These are phyloP conservation scores for Candida namnaoensis DNA, from an alignment of 805 yeast genomes.

Conservation along the genomic window DNA sequence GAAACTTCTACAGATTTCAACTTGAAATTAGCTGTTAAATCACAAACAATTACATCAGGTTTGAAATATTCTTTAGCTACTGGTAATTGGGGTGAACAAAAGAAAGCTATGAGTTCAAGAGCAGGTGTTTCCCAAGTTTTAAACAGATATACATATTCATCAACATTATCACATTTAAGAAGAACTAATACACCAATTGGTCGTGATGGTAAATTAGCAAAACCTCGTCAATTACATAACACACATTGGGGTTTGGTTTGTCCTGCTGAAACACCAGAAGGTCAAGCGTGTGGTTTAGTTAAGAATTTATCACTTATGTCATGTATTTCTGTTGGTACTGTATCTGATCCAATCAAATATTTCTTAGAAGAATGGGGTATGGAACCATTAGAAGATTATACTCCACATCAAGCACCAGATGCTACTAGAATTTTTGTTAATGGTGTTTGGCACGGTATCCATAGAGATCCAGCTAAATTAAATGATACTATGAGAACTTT, in stretches of 20 bases:
- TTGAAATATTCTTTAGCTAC: conserved; percentile 96
- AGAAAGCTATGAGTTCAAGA: conserved; percentile 96
- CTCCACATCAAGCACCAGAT: conserved; percentile 84
- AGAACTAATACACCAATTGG: conserved; percentile 99
- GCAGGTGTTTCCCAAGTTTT: conserved; percentile 99
- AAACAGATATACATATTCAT: conserved; percentile 95
- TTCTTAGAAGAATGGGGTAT: conserved; percentile 98
- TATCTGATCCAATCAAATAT: conserved; percentile 90
- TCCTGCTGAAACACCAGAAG: conserved; percentile 99
- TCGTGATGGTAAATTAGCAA: conserved; percentile 97
- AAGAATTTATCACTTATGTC: conserved; percentile 95
- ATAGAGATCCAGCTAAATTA: conserved; percentile 88
- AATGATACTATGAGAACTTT: conserved; percentile 85
- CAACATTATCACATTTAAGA: conserved; percentile 97
- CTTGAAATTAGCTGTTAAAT: conserved; percentile 91
- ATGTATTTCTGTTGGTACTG: conserved; percentile 95
- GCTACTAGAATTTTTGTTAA: conserved; percentile 93
- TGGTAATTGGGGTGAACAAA: conserved; percentile 99
- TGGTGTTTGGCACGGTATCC: conserved; percentile 99
- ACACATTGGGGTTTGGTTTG: conserved; percentile 99
- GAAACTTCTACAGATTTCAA: conserved; percentile 97
- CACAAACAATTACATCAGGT: conserved; percentile 96
- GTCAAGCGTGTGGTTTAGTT: conserved; percentile 99
- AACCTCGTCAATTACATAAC: conserved; percentile 97
- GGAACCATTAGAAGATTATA: conserved; percentile 95